Conservation (phyloP, 2,329 filamentous ascomycete genomes). For the Epichloe sibirici region DNA sequence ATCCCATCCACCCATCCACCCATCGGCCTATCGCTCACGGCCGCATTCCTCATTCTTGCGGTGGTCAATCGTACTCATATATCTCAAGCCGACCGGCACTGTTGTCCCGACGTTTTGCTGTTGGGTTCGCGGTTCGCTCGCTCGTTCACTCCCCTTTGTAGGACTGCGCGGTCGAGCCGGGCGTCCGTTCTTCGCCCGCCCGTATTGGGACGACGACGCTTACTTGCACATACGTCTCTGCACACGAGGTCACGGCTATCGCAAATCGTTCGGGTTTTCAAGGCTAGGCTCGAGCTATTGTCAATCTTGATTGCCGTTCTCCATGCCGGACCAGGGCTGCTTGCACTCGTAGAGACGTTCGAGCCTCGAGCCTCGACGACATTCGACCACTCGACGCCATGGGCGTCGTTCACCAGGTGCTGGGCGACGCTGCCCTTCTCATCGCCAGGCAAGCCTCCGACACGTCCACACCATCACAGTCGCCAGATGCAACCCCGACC, state of each 20-base stretch:
- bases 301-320: background rate
- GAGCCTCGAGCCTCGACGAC: background rate
- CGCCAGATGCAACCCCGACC: slow-evolving; percentile 7
- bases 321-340: slow-evolving; percentile 1
- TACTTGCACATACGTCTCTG: background rate
- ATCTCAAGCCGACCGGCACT: background rate
- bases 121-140: background rate
- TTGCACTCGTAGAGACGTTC: background rate
- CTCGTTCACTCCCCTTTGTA: background rate
- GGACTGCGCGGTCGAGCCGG: background rate
- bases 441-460: slow-evolving; percentile 21
- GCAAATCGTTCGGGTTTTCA: background rate
- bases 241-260: background rate
- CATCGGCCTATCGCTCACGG: background rate
- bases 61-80: background rate
- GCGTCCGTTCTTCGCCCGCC: background rate
- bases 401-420: slow-evolving; percentile 24
- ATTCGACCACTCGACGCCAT: slow-evolving; percentile 14
- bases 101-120: background rate
- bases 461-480: slow-evolving; percentile 6
- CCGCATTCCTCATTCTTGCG: background rate
- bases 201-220: background rate
- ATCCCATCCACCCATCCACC: background rate
- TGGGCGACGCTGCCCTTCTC: slow-evolving; percentile 24
- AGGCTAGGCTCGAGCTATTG: background rate